Base-by-base conservation (phyloP, 2,329 filamentous ascomycete species). In the Colletotrichum filicis region DNA sequence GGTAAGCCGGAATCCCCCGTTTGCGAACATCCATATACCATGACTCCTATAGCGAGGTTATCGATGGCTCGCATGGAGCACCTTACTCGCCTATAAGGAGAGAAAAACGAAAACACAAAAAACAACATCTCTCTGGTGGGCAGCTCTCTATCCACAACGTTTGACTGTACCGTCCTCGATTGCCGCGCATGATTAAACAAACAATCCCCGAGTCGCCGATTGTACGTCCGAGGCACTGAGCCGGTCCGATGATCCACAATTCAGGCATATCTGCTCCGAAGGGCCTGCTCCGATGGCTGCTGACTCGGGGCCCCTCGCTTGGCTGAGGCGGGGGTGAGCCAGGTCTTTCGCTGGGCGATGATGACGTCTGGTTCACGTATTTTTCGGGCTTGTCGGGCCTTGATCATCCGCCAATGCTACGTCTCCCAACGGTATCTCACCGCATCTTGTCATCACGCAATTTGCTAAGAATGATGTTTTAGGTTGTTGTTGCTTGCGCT, bases 291-390 rank as follows among this genome's bases (percentile, higher is more conserved):
- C 37, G 37, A 42, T 52, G 65, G 26, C 59, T 55, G 60, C 70
- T 73, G 66, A 64, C 66, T 65, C 66, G 69, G 59, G 59, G 28
- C 35, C 66, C 42, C 19, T 22, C 55, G 8, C 66, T 59, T 65
- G 66, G 61, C 61, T 42, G 6, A 3, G 37, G 37, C 37, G 37
- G 32, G 32, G 32, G 32, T 12, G 11, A 35, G 5, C 8, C 42
- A 49, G 42, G n/a, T 9, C 42, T 49, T 22, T 19, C 3, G 19
- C 19, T n/a, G 42, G 8, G 19, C 4, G 42, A 49, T 22, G 66
- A 59, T 61, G 58, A 53, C 59, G 66, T 55, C 19, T 57, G 49
- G 6, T 28, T 22, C 60, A 59, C 28, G 26, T 62, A 22, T 46
- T 68, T 35, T 35, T 72, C 66, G 53, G 58, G 19, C 46, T 64